These are phyloP conservation scores for Penicillium bovifimosum DNA, from an alignment of 495 filamentous ascomycete genomes.

Conservation along the genomic window DNA sequence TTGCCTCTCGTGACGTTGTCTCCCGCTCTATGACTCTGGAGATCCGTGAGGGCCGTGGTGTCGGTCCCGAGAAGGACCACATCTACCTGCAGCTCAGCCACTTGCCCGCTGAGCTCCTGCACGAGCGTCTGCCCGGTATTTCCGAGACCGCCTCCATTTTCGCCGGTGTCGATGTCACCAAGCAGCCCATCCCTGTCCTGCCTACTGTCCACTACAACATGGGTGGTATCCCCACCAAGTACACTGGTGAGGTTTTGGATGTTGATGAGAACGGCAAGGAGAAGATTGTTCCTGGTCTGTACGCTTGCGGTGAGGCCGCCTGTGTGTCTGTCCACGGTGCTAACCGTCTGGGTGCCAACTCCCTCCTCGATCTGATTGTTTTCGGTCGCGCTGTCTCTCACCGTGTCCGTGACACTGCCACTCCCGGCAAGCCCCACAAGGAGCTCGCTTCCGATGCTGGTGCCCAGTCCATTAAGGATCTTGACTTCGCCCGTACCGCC, in stretches of 20 bases:
- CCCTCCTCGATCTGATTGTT: slow-evolving; percentile 91
- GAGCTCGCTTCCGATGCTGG: slow-evolving; percentile 76
- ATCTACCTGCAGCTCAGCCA: slow-evolving; percentile 96
- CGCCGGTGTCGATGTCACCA: slow-evolving; percentile 90
- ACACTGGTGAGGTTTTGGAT: slow-evolving; percentile 91
- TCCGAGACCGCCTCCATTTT: slow-evolving; percentile 97
- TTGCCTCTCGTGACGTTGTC: slow-evolving; percentile 88
- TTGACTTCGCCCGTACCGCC: slow-evolving; percentile 79
- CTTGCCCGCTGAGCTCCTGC: slow-evolving; percentile 81
- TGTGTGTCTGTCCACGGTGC: slow-evolving; percentile 97
- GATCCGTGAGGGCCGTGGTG: slow-evolving; percentile 94
- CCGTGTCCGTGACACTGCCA: slow-evolving; percentile 87
- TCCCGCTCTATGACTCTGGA: slow-evolving; percentile 96
- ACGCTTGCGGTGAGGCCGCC: slow-evolving; percentile 93
- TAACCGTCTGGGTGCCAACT: slow-evolving; percentile 96
- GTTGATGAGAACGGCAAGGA: slow-evolving; percentile 78
- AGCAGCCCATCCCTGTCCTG: slow-evolving; percentile 93
- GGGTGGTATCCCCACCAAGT: slow-evolving; percentile 96
- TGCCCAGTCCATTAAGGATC: slow-evolving; percentile 75
- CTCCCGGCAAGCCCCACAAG: slow-evolving; percentile 69
- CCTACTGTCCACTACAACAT: slow-evolving; percentile 99
- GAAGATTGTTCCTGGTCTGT: slow-evolving; percentile 90
- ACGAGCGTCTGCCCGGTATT: slow-evolving; percentile 96
- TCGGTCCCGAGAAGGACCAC: slow-evolving; percentile 94
- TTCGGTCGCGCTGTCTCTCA: slow-evolving; percentile 96